These are phyloP conservation scores for Prunus mume DNA, from an alignment of 306 rosid species.

Conservation along the genomic window DNA sequence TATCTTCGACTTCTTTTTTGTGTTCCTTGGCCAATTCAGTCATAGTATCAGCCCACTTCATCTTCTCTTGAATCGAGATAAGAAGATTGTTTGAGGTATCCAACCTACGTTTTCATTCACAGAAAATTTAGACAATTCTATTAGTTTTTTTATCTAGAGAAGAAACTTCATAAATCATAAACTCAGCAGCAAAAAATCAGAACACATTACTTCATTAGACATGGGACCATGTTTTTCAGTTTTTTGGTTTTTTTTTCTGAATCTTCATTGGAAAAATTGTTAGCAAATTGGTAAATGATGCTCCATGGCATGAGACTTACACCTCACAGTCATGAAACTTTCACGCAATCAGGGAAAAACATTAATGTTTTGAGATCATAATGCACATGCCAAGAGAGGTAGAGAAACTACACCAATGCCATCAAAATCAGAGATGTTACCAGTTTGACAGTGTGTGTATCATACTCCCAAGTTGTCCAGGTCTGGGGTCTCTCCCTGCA, in stretches of 20 bases:
- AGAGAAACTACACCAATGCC: neutral
- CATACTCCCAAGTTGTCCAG: slow-evolving; percentile 89
- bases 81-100: slow-evolving; percentile 76
- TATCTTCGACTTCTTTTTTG: slow-evolving; percentile 81
- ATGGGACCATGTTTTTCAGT: neutral
- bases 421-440: slow-evolving; percentile 40
- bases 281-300: neutral
- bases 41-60: slow-evolving; percentile 91
- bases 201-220: neutral
- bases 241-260: too few species aligned
- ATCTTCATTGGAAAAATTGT: neutral
- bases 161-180: slow-evolving; percentile 16
- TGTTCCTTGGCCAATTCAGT: slow-evolving; percentile 81
- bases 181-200: neutral
- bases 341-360: neutral
- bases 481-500: slow-evolving; percentile 95
- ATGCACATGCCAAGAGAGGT: neutral
- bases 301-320: neutral
- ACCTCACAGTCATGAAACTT: neutral
- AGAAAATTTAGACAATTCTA: slow-evolving; percentile 4
- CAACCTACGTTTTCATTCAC: slow-evolving; percentile 58
- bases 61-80: slow-evolving; percentile 87
- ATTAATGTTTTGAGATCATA: neutral
- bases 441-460: slow-evolving; percentile 86
- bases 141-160: slow-evolving; percentile 8